Base-by-base conservation (phyloP, 2,329 filamentous ascomycete genomes). In the Atkinsonella texensis region DNA sequence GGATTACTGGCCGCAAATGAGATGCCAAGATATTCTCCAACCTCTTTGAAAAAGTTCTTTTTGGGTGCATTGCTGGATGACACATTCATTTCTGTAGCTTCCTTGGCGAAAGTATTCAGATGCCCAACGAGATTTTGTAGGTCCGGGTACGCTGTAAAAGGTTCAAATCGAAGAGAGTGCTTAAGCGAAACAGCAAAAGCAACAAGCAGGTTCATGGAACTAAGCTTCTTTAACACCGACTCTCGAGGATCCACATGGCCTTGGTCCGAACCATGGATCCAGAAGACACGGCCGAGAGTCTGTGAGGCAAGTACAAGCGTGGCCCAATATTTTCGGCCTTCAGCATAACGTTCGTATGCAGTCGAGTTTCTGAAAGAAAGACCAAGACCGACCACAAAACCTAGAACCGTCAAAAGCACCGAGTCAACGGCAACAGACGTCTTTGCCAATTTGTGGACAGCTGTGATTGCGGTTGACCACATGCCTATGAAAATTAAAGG, bases 121-220 rank as follows among this genome's bases (percentile, higher is more conserved):
- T 89, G 83, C 15, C 77, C 76, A 32, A 90, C 76, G 13, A 89
- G 73, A 18, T 83, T 78, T 39, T 78, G 70, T 5, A 94, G 73
- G 60, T 93, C 88, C 1, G 83, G 77, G 64, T 93, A 91, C 50
- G 84, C 78, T 35, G 83, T 81, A 59, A 86, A 87, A 1, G 88
- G 87, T 64, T 94, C 87, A 64, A 91, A 91, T 33, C 88, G 85
- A 33, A 94, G 77, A 60, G 82, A 84, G 68, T 93, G 88, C 70
- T 91, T 91, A 53, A 94, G 73, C 1, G 88, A 70, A 17, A 87
- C 74, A n/a, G 86, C 77, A 59, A 87, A 93, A 2, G 87, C 85
- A 31, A 88, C 77, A 56, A 93, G 75, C 7, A 93, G 74, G 63
- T 93, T 91, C 66, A 93, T 79, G 7, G 81, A 81, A 15, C 82